Base-by-base conservation (phyloP, 352 stramenopile genomes). In the Globisporangium alternatum region DNA sequence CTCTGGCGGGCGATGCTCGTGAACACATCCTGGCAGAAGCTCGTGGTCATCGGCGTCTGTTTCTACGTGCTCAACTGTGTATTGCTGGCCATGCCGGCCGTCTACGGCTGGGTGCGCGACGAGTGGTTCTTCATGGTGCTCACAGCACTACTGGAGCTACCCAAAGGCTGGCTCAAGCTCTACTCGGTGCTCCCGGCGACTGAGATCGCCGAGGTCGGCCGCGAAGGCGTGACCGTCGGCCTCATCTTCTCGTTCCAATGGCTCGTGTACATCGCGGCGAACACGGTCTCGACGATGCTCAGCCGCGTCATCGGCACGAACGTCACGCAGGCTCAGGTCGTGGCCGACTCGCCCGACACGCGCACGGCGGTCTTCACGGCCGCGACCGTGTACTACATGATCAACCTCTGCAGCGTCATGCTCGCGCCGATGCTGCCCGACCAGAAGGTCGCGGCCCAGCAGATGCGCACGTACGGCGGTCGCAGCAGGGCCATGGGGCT, bases 181-280 rank as follows among this genome's bases (percentile, higher is more conserved):
- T 83, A 78, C 33, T 68, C 57, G 1, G 56, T 86, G 35, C 30
- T 88, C 12, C 63, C 71, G 1, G 71, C 70, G 0, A 89, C 80
- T 1, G 82, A 91, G 58, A 81, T 89, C 48, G 69, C 80, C 3
- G 68, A 81, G 19, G 69, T 77, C 5, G 82, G 78, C 3, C 73
- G 68, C 9, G 80, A 89, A 60, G 82, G 80, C 6, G 77, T 77
- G 39, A 87, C 72, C 1, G 74, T 88, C 41, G 80, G 82, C 0
- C 49, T 88, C 10, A 57, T 87, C 7, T 62, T 85, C 19, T 87
- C 80, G 2, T 72, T 82, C 28, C 74, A 85, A 54, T 67, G 64
- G 30, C 70, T 89, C 35, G 66, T 70, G 3, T 70, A 53, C n/a
- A 60, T 78, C 22, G 61, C 62, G 0, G 64, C 69, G 4, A 70